These are phyloP conservation scores for Pseudogymnoascus sp. DNA, from an alignment of 2,329 filamentous ascomycete species.

Conservation along the genomic window DNA sequence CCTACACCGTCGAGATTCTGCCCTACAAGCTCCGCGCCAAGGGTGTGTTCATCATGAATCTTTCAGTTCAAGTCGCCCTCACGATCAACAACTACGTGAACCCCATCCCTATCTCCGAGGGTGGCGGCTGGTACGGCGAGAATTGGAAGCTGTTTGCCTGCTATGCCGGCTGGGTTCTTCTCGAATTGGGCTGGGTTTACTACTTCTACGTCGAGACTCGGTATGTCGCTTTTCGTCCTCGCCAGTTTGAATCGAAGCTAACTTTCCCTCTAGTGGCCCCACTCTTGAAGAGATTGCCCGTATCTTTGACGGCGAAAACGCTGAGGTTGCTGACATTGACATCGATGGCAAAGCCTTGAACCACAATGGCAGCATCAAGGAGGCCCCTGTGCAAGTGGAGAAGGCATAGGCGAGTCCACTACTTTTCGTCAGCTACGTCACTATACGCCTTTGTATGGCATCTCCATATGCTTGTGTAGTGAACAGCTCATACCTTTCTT, in stretches of 20 bases:
- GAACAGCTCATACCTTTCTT: neutral
- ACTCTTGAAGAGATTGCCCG: conserved; percentile 11
- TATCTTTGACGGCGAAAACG: conserved; percentile 9
- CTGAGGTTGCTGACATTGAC: neutral
- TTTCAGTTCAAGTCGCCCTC: neutral
- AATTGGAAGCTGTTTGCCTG: neutral
- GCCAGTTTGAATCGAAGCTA: neutral
- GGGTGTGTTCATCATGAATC: conserved; percentile 13
- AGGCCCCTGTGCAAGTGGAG: neutral
- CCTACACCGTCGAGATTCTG: conserved; percentile 22
- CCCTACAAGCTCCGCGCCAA: conserved; percentile 11
- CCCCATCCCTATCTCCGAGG: conserved; percentile 24
- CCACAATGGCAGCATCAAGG: neutral
- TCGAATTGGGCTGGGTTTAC: conserved; percentile 53
- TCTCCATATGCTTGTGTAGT: neutral
- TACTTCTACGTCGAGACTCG: conserved; percentile 63
- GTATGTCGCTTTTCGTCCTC: neutral
- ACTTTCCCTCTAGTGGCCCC: conserved; percentile 3
- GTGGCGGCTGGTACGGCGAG: neutral
- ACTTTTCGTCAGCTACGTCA: neutral
- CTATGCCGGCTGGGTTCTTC: conserved; percentile 40
- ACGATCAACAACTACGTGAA: conserved; percentile 29
- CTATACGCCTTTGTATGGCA: neutral
- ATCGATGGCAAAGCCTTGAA: neutral
- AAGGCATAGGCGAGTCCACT: neutral